Base-by-base conservation (phyloP, 202 grass and related monocot genomes). In the Hordeum pubiflorum region DNA sequence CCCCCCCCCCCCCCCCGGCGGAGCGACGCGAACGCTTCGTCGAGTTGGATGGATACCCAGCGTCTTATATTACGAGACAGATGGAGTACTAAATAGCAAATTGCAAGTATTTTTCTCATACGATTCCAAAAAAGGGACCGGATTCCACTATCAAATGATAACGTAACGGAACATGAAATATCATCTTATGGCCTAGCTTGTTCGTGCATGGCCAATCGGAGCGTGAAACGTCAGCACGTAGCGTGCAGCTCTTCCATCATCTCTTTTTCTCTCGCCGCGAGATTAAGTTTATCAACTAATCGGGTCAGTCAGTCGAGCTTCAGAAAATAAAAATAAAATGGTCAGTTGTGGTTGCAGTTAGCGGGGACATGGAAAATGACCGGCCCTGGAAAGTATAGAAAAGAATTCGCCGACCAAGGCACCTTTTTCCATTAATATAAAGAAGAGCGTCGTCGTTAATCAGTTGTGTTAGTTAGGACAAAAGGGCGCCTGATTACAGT, bases 281-380 rank as follows among this genome's bases (percentile, higher is more conserved):
- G 33, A 52, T 32, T 63, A 41, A 22, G 13, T 59, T 59, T 6
- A 20, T 33, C 44, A 9, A 9, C 17, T 68, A 54, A 37, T 39
- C 2, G 10, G 22, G 54, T 50, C 46, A 50, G 68, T 7, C 21
- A 33, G 36, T 69, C 65, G 33, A 43, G 41, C 41, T 43, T 43
- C 11, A 43, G 11, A 43, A 36, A 36, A 34, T 6, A 34, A 46
- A 46, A 10, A 48, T 17, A 46, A 46, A 15, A 48, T 6, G 52
- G 67, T 7, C 22, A 34, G 63, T 77, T 80, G 43, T 37, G 21
- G 38, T n/a, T 50, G 61, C 17, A 31, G 68, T 81, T 81, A 76
- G 52, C 61, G 61, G 61, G 43, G 26, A 67, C 70, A 81, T 52
- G 84, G 79, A 81, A 81, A 86, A 86, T 59, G 84, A 81, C 60